Evolutionary conservation across 345 rosid species (phyloP).

Genomic region (Populus nigra): DNA sequence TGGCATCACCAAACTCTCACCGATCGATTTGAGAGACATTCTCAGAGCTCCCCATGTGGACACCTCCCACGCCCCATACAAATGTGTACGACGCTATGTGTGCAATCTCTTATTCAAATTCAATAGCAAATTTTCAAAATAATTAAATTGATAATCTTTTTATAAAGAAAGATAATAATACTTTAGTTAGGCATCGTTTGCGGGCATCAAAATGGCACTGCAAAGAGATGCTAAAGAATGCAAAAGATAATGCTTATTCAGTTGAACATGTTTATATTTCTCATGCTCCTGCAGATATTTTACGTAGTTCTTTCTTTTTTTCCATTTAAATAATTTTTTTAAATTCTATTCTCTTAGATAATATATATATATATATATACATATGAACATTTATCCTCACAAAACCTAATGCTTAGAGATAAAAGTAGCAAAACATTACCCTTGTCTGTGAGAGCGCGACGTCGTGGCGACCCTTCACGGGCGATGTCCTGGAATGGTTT

Average conservation of each 20-base stretch:
- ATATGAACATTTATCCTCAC: too few relatives aligned
- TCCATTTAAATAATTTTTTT: too few relatives aligned
- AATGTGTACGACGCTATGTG: neutral
- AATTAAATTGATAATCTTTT: neutral
- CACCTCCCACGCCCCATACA: neutral
- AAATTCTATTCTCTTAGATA: too few relatives aligned
- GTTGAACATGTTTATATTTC: too few relatives aligned
- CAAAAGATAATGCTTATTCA: too few relatives aligned
- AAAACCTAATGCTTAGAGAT: too few relatives aligned
- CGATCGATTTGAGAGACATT: slow-evolving; percentile 5
- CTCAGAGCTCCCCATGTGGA: neutral
- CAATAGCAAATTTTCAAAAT: neutral
- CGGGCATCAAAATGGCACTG: neutral
- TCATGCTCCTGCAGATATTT: too few relatives aligned
- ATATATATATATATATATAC: too few relatives aligned
- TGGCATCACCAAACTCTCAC: slow-evolving; percentile 37
- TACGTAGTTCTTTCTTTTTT: too few relatives aligned
- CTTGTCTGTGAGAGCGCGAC: too few relatives aligned
- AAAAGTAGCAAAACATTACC: too few relatives aligned
- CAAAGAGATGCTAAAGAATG: neutral
- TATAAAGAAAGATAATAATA: neutral
- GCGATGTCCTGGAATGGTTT: too few relatives aligned
- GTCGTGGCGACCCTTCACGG: accelerated
- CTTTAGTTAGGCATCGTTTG: neutral
- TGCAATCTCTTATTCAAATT: neutral